Percentiles rank a stretch among this genome's conserved stretches.
These are phyloP conservation scores for Phoenix roebelenii DNA, from an alignment of 176 grass and related monocot species.

Conservation along the genomic window DNA sequence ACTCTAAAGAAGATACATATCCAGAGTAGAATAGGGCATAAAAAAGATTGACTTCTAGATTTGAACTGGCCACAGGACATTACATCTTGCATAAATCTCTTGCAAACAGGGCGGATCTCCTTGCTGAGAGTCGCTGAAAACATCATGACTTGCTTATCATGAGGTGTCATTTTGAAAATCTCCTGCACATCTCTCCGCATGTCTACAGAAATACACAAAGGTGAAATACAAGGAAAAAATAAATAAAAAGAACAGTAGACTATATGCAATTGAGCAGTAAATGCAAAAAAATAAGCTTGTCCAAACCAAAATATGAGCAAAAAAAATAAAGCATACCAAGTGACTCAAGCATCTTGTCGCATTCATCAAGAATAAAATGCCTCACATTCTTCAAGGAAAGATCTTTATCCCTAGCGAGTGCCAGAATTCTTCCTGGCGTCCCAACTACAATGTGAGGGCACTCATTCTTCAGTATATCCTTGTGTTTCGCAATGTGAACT, in stretches of 20 bases:
- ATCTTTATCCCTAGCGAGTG: constrained; percentile 61
- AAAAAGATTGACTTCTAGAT: constrained; percentile 44
- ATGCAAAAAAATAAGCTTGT: no score
- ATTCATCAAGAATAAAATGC: constrained; percentile 99
- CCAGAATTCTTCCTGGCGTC: constrained; percentile 49
- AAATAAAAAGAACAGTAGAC: not conserved
- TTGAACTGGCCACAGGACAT: constrained; percentile 50
- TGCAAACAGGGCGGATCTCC: constrained; percentile 94
- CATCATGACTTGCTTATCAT: constrained; percentile 99
- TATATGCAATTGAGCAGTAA: no score
- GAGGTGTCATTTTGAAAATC: constrained; percentile 99
- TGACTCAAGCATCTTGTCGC: constrained; percentile 97
- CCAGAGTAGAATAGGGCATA: constrained; percentile 1
- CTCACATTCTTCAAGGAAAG: constrained; percentile 97
- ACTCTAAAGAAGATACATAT: no score
- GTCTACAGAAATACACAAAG: constrained; percentile 40
- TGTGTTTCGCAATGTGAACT: constrained; percentile 88
- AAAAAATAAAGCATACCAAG: constrained; percentile 48
- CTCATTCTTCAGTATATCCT: constrained; percentile 95
- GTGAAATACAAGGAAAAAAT: not conserved
- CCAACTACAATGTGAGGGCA: constrained; percentile 97
- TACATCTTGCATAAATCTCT: constrained; percentile 99
- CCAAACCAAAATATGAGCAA: no score
- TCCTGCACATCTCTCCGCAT: constrained; percentile 98
- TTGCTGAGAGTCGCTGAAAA: constrained; percentile 99